Conservation (phyloP, 108 stramenopile species). For the Discostella stelligeroides region DNA sequence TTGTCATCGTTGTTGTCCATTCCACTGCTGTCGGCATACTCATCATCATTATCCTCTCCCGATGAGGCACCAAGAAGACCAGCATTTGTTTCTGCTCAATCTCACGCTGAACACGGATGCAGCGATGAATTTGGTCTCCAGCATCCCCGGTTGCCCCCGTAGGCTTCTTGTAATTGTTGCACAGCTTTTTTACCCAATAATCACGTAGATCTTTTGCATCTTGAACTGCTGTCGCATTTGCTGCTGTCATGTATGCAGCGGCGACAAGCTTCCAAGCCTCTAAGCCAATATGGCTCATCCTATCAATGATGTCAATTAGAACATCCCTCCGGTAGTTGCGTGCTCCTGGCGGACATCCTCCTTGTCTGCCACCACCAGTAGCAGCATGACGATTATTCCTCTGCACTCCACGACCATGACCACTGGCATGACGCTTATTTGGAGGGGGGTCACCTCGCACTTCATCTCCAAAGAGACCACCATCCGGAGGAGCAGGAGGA, state of each 20-base stretch:
- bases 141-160: not conserved
- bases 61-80: not conserved
- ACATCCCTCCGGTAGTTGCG: too few species aligned
- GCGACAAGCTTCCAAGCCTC: not conserved
- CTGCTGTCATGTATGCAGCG: not conserved
- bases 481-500: too few species aligned
- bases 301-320: not conserved
- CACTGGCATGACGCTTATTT: too few species aligned
- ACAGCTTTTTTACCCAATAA: too few species aligned
- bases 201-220: not conserved
- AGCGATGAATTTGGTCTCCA: not conserved
- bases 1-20: not conserved
- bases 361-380: too few species aligned
- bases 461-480: too few species aligned
- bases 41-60: not conserved
- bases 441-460: too few species aligned
- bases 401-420: too few species aligned
- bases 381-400: too few species aligned
- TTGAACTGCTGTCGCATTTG: not conserved
- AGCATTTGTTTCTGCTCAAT: not conserved
- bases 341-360: too few species aligned
- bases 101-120: not conserved
- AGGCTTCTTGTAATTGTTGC: not conserved
- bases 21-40: too few species aligned
- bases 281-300: not conserved